Percentiles rank a stretch among this genome's conserved stretches.
These are phyloP conservation scores for Trypanosoma cruzi DNA, from an alignment of 208 protist genomes.

Conservation along the genomic window DNA sequence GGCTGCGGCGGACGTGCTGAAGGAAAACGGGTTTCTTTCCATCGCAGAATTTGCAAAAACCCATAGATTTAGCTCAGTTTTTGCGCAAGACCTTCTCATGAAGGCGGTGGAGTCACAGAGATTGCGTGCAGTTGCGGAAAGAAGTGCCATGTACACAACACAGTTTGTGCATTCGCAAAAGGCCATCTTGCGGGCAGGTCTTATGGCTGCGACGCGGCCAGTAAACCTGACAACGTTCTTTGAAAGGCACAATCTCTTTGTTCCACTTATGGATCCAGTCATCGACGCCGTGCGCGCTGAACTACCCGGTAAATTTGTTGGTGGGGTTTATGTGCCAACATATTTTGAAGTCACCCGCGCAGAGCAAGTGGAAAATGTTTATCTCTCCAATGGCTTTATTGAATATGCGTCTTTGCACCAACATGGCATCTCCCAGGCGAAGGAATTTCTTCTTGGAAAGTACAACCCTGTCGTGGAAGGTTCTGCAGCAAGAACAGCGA, in stretches of 20 bases:
- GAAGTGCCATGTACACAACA: constrained; percentile 63
- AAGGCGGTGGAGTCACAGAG: constrained; percentile 39
- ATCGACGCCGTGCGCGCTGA: constrained; percentile 39
- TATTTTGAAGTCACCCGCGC: constrained; percentile 49
- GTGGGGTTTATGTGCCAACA: constrained; percentile 49
- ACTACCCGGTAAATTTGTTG: constrained; percentile 59
- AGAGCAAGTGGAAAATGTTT: constrained; percentile 68
- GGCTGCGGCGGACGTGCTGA: constrained; percentile 49
- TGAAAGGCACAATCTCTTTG: constrained; percentile 55
- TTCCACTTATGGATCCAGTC: constrained; percentile 44
- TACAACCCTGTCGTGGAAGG: constrained; percentile 46
- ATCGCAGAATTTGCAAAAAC: constrained; percentile 60
- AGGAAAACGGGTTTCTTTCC: constrained; percentile 65
- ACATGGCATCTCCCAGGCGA: constrained; percentile 53
- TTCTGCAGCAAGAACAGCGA: background rate
- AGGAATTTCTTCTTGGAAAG: constrained; percentile 55
- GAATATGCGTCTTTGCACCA: constrained; percentile 58
- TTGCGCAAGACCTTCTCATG: constrained; percentile 51
- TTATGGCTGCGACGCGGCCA: constrained; percentile 62
- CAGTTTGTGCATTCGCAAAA: constrained; percentile 69
- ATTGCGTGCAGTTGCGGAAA: constrained; percentile 51
- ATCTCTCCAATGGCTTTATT: constrained; percentile 76
- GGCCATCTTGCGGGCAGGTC: constrained; percentile 60
- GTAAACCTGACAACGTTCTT: constrained; percentile 63
- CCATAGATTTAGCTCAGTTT: constrained; percentile 66